phyloP scores from a whole-genome alignment of 1,284 basidiomycete species.

The Pseudozyma sp. region DNA sequence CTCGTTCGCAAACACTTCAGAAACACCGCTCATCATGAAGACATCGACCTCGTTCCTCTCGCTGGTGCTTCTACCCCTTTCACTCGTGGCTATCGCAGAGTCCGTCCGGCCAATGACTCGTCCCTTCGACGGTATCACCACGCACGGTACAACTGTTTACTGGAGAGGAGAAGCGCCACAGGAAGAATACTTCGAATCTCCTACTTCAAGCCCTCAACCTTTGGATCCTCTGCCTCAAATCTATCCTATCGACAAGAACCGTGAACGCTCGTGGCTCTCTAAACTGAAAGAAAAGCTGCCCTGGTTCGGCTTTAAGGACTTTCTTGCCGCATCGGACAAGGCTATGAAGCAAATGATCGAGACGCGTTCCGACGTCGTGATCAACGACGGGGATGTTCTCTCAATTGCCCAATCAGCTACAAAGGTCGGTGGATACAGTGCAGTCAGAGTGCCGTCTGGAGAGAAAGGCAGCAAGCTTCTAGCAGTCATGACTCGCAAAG shows the following conservation, averaged over 20 bases:
- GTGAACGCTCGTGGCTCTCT: neutral
- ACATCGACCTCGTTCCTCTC: neutral
- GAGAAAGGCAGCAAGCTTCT: conserved; percentile 7
- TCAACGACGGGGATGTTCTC: neutral
- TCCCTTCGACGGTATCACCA: neutral
- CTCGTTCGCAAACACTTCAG: too few relatives aligned
- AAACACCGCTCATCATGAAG: too few relatives aligned
- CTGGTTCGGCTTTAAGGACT: neutral
- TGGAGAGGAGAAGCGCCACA: neutral
- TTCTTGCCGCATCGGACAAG: neutral
- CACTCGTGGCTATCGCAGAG: neutral
- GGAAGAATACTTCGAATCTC: neutral
- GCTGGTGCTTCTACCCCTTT: neutral
- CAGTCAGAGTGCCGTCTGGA: conserved; percentile 3
- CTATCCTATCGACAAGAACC: neutral
- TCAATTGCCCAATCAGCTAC: neutral
- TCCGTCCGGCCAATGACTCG: neutral
- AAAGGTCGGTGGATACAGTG: neutral
- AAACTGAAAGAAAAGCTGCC: neutral
- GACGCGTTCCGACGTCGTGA: neutral
- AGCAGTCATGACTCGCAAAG: conserved; percentile 5
- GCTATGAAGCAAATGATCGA: conserved; percentile 11
- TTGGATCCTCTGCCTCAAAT: neutral
- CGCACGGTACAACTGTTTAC: neutral
- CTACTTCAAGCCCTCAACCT: neutral